A percentile compares a stretch with the other conserved stretches of the same genome.
Evolutionary conservation across 1,284 basidiomycete genomes (phyloP).

Genomic region (Wallemia ichthyophaga): DNA sequence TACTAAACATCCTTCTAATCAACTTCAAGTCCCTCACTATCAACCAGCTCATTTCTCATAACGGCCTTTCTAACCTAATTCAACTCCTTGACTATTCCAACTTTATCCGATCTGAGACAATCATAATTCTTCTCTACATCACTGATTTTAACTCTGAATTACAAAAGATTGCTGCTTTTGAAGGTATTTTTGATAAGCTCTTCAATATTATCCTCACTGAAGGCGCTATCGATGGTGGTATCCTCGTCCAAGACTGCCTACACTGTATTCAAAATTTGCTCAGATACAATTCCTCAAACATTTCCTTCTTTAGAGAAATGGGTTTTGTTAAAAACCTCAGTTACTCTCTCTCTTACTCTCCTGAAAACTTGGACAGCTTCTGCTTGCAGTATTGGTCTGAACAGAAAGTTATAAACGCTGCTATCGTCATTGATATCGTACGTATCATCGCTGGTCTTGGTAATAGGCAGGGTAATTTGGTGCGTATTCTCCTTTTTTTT

Average conservation of each 20-base stretch:
- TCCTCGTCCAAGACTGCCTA: conserved; percentile 60
- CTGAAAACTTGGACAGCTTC: conserved; percentile 54
- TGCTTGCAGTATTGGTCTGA: conserved; percentile 87
- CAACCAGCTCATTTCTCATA: conserved; percentile 56
- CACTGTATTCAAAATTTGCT: conserved; percentile 56
- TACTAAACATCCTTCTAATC: conserved; percentile 44
- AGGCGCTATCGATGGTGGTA: conserved; percentile 70
- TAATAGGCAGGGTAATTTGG: conserved; percentile 20
- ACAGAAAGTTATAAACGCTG: conserved; percentile 52
- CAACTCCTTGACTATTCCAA: conserved; percentile 47
- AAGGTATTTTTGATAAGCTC: conserved; percentile 83
- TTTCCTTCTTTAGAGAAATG: conserved; percentile 90
- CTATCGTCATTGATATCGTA: conserved; percentile 45
- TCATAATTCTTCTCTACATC: conserved; percentile 52
- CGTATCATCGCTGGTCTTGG: conserved; percentile 36
- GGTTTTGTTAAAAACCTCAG: conserved; percentile 49
- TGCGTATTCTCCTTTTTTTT: background rate
- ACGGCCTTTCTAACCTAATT: conserved; percentile 35
- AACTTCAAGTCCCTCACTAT: conserved; percentile 55
- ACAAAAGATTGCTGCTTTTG: conserved; percentile 89
- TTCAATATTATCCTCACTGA: conserved; percentile 65
- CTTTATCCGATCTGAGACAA: conserved; percentile 39
- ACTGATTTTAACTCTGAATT: conserved; percentile 62
- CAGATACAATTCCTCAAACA: conserved; percentile 79
- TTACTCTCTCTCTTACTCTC: conserved; percentile 59